Percentiles rank a stretch among this genome's conserved stretches.
Evolutionary conservation across 345 rosid species (phyloP).

Genomic region (Brassica juncea): DNA sequence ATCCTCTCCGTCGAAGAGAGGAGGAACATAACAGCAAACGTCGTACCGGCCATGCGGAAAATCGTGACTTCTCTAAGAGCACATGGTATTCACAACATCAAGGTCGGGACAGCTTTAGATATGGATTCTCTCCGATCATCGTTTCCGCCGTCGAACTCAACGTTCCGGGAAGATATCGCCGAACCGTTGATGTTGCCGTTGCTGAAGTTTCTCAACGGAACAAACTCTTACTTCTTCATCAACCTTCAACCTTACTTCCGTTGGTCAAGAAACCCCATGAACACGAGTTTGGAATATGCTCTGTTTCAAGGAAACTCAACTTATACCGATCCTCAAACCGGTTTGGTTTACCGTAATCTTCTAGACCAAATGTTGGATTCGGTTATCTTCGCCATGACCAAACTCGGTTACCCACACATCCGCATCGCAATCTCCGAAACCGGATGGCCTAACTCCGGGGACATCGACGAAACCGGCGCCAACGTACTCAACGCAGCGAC

Average conservation of each 20-base stretch:
- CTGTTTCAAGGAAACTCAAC: constrained; percentile 48
- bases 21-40: constrained; percentile 38
- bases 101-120: constrained; percentile 70
- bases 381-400: constrained; percentile 54
- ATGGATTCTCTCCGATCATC: constrained; percentile 63
- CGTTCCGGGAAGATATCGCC: constrained; percentile 60
- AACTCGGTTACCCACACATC: constrained; percentile 56
- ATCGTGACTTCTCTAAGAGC: constrained; percentile 50
- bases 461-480: constrained; percentile 69
- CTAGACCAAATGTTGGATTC: constrained; percentile 89
- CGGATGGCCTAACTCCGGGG: constrained; percentile 85
- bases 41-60: constrained; percentile 70
- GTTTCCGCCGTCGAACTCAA: constrained; percentile 70
- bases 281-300: constrained; percentile 49
- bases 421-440: constrained; percentile 67
- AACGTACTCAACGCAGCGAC: constrained; percentile 69
- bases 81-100: constrained; percentile 54
- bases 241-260: constrained; percentile 79
- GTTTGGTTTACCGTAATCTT: constrained; percentile 63
- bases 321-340: constrained; percentile 57
- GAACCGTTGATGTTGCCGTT: constrained; percentile 51
- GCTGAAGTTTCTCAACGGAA: constrained; percentile 63
- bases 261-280: constrained; percentile 55
- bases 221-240: constrained; percentile 68
- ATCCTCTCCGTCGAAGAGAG: constrained; percentile 47